phyloP scores from a whole-genome alignment of 2,329 filamentous ascomycete species.

The Orbilia oligospora region DNA sequence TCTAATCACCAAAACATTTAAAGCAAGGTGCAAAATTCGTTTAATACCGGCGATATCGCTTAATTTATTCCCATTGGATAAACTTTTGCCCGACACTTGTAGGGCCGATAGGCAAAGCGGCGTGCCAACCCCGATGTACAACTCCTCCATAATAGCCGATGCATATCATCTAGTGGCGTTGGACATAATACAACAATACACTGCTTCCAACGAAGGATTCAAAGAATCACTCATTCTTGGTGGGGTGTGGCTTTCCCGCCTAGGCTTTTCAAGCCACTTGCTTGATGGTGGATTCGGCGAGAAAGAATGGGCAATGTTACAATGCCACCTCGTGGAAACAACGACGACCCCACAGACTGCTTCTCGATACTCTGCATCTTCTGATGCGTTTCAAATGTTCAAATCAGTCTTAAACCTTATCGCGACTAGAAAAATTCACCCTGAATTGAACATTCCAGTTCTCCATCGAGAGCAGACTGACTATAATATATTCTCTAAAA shows the following conservation, averaged over 20 bases:
- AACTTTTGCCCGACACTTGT: conserved; percentile 30
- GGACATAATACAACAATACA: conserved; percentile 46
- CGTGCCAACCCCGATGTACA: conserved; percentile 20
- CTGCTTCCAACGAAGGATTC: conserved; percentile 69
- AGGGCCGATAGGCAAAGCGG: conserved; percentile 43
- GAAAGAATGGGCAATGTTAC: conserved; percentile 88
- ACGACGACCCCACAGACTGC: conserved; percentile 75
- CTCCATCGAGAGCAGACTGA: conserved; percentile 71
- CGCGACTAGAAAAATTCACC: conserved; percentile 72
- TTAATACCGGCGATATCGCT: conserved; percentile 37
- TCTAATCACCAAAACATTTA: conserved; percentile 1
- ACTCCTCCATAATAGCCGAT: conserved; percentile 44
- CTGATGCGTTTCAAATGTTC: conserved; percentile 92
- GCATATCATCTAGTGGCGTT: conserved; percentile 63
- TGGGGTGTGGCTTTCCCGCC: conserved; percentile 88
- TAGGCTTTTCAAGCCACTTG: conserved; percentile 81
- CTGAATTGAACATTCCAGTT: background rate
- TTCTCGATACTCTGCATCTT: conserved; percentile 66
- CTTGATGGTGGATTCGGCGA: conserved; percentile 87
- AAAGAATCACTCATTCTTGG: conserved; percentile 88
- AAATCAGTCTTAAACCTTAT: conserved; percentile 94
- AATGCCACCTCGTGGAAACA: conserved; percentile 84
- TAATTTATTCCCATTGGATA: conserved; percentile 35
- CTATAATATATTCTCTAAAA: conserved; percentile 86
- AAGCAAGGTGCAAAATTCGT: conserved; percentile 31